Conservation (phyloP, 495 filamentous ascomycete species). For the Poronia punctata region DNA sequence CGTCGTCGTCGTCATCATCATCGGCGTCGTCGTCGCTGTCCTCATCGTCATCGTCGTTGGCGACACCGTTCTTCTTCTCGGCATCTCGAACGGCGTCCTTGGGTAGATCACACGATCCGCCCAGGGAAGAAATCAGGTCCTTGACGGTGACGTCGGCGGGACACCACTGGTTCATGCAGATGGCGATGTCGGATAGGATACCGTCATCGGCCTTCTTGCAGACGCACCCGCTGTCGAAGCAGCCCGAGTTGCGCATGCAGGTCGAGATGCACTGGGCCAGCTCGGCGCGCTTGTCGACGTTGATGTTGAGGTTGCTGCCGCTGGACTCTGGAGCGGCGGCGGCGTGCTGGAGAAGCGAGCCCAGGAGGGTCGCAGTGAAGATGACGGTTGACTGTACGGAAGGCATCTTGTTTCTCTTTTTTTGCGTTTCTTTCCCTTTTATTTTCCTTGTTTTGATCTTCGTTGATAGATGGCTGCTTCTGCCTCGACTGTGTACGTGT, state of each 20-base stretch:
- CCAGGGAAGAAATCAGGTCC: conserved; percentile 24
- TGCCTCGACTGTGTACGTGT: too few species aligned
- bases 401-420: conserved; percentile 15
- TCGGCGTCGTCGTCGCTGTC: conserved; percentile 2
- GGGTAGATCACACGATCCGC: conserved; percentile 22
- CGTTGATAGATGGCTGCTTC: too few species aligned
- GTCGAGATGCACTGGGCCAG: conserved; percentile 25
- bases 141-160: conserved; percentile 18
- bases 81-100: conserved; percentile 17
- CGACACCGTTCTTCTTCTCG: conserved; percentile 16
- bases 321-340: conserved; percentile 12
- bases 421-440: background rate
- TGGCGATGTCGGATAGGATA: conserved; percentile 26
- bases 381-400: conserved; percentile 18
- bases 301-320: too few species aligned
- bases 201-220: conserved; percentile 25
- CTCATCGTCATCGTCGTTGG: conserved; percentile 1
- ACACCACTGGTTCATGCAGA: conserved; percentile 33
- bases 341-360: conserved; percentile 13
- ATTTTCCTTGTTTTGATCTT: background rate
- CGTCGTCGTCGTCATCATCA: conserved; percentile 7
- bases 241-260: conserved; percentile 29
- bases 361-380: conserved; percentile 20
- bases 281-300: conserved; percentile 10
- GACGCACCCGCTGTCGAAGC: conserved; percentile 27